Evolutionary conservation across 1,284 basidiomycete species (phyloP), one percentile per base, ranked within the genome.

Genomic region (Trametes versicolor): DNA sequence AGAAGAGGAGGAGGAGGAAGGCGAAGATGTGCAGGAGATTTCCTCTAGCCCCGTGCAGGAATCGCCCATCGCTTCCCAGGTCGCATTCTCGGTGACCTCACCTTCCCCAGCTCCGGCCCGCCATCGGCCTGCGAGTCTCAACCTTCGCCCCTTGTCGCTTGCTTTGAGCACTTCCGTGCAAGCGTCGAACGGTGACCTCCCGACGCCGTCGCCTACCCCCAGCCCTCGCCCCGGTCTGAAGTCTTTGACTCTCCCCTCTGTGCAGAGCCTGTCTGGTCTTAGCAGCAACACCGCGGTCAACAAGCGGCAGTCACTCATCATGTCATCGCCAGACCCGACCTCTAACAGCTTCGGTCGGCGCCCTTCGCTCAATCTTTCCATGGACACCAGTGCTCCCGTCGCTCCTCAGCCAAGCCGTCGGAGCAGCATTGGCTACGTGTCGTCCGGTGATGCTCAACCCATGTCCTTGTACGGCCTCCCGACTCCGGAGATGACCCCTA

Each of bases 401-500:
- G 66, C 56, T 23, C 59, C 58, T 60, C 64, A 58, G 62, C 70
- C 55, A 60, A 68, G 54, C 41, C 70, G 77, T 52, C 83, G 87
- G 49, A 90, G 89, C 76, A 92, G 90, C 77, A 92, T 93, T 62
- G 86, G 86, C 0, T 93, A 93, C 80, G 88, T 87, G 70, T 77
- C 79, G n/a, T 86, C 87, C 23, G 72, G 77, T 19, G 76, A 79
- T 45, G 77, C 78, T 4, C 76, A 80, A 25, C 74, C 78, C 32
- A 76, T 78, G 52, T 80, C 81, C 61, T 68, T 75, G 57, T 76
- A 80, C 36, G 84, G 84, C 36, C 79, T 92, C 19, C 89, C 90
- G 0, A 92, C 90, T 1, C 91, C 91, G 9, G 90, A 89, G 68
- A 82, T 87, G 79, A 92, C 91, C 0, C 92, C 91, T 3, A 87